phyloP scores from a whole-genome alignment of 1,139 yeast genomes.

The Suhomyces anneliseae region DNA sequence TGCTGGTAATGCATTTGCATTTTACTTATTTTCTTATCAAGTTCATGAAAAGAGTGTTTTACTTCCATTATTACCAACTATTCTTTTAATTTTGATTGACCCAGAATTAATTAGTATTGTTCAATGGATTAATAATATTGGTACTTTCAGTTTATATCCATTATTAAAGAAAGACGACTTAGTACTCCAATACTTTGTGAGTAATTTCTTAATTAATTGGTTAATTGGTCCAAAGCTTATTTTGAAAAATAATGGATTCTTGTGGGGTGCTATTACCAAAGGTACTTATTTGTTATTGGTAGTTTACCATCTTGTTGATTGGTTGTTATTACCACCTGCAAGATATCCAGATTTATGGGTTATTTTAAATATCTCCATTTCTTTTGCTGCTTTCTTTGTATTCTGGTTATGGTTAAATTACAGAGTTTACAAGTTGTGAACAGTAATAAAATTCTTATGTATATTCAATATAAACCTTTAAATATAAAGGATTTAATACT shows the following conservation, averaged over 20 bases:
- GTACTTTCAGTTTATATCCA: constrained; percentile 87
- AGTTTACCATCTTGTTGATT: constrained; percentile 56
- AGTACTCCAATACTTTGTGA: constrained; percentile 65
- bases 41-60: constrained; percentile 91
- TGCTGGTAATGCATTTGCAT: constrained; percentile 82
- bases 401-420: constrained; percentile 72
- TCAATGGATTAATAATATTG: constrained; percentile 85
- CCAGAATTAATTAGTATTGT: constrained; percentile 66
- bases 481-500: too few species aligned
- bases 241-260: constrained; percentile 28
- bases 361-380: constrained; percentile 66
- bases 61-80: constrained; percentile 82
- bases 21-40: constrained; percentile 87
- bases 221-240: constrained; percentile 57
- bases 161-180: constrained; percentile 75
- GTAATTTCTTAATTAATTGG: constrained; percentile 76
- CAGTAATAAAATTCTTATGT: too few species aligned
- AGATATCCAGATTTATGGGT: constrained; percentile 85
- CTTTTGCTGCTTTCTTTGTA: constrained; percentile 71
- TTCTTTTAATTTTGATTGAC: constrained; percentile 60
- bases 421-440: constrained; percentile 11
- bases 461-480: too few species aligned
- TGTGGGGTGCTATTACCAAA: constrained; percentile 59
- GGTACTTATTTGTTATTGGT: constrained; percentile 59
- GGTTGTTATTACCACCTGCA: constrained; percentile 50